Evolutionary conservation across 2,329 filamentous ascomycete species (phyloP), one percentile per base, ranked within the genome.

Genomic region (Colletotrichum paranaense): DNA sequence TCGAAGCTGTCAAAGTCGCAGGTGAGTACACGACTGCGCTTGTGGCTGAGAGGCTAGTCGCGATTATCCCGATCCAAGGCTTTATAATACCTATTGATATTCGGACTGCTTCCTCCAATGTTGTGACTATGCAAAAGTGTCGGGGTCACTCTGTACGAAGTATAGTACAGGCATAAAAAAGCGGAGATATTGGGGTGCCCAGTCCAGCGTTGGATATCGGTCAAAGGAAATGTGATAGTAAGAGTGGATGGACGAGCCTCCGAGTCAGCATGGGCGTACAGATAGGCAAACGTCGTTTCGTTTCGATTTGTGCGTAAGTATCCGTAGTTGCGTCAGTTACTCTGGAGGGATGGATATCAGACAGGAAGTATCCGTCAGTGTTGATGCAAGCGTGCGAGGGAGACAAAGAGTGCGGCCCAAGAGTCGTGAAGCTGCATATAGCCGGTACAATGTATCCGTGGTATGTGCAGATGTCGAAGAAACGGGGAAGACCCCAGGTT

Each of bases 1-100:
- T 71, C 67, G 62, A 66, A 65, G 62, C 71, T 73, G 71, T 66
- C 71, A 66, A 66, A 71, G 71, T 71, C 67, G 67, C 71, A 73
- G 62, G 60, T 57, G 67, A 70, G 49, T 52, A 52, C 56, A 26
- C 28, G 59, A 65, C 28, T 66, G 28, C 60, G 62, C 67, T 71
- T 71, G 71, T 73, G 67, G 67, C 71, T 73, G 67, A 66, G 46
- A 12, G 65, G 62, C 46, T 62, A 62, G 16, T 19, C 42, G 56
- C 52, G 62, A 63, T 32, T 28, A 52, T 62, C n/a, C 16, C 58
- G 24, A 63, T 32, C 19, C 59, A 42, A 66, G 24, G 42, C 62
- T 56, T 71, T 35, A 35, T 12, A 12, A 35, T 35, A 11, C 30
- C 1, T 32, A 49, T 56, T 62, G 38, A 65, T 70, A 42, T 65